Evolutionary conservation across 2,329 filamentous ascomycete species (phyloP).

Genomic region (Metarhizium rileyi): DNA sequence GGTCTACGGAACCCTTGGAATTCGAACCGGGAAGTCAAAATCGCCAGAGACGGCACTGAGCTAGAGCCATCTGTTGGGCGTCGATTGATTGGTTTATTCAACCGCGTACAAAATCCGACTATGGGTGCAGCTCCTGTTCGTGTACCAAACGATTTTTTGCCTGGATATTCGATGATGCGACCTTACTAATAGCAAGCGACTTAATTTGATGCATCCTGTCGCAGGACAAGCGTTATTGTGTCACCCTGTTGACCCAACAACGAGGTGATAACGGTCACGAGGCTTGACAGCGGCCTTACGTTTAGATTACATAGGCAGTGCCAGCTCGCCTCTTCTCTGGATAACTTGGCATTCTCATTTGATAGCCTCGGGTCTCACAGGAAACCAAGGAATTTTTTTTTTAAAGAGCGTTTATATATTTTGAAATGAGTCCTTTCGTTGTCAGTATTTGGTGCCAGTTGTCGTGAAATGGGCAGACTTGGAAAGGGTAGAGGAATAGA

Average conservation of each 20-base stretch:
- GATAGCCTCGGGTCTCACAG: too few species aligned
- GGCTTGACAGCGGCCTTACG: too few species aligned
- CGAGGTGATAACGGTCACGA: background rate
- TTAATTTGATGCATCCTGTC: background rate
- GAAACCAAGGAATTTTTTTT: too few species aligned
- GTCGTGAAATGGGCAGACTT: too few species aligned
- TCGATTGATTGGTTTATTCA: slow-evolving; percentile 70
- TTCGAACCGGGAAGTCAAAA: slow-evolving; percentile 89
- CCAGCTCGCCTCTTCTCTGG: too few species aligned
- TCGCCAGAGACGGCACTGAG: slow-evolving; percentile 89
- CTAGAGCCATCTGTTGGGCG: slow-evolving; percentile 74
- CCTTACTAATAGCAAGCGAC: slow-evolving; percentile 21
- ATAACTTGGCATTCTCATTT: too few species aligned
- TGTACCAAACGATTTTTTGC: slow-evolving; percentile 24
- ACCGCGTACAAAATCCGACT: slow-evolving; percentile 37
- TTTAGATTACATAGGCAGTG: too few species aligned
- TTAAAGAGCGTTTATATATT: too few species aligned
- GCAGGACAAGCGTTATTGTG: background rate
- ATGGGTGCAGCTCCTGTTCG: slow-evolving; percentile 20
- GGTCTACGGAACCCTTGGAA: slow-evolving; percentile 92
- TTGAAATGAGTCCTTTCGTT: too few species aligned
- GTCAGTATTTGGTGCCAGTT: too few species aligned
- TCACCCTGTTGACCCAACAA: too few species aligned
- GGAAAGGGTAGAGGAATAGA: too few species aligned
- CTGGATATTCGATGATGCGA: slow-evolving; percentile 28